Conservation (phyloP, 2,329 filamentous ascomycete genomes). For the Geosmithia flava region DNA sequence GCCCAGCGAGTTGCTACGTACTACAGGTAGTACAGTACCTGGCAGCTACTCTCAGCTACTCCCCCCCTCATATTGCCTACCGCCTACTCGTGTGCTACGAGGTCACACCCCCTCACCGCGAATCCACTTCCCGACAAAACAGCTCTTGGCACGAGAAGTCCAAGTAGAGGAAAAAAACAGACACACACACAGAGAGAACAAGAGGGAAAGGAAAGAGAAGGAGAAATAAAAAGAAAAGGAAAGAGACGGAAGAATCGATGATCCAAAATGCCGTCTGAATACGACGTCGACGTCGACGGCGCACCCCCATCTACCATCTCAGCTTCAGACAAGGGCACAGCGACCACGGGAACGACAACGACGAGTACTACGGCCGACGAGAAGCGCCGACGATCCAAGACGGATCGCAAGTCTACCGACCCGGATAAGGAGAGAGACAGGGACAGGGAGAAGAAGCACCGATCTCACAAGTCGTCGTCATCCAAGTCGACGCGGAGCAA, state of each 20-base stretch:
- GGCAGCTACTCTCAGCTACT: not conserved
- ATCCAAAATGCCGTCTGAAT: slow-evolving; percentile 23
- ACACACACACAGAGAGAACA: not conserved
- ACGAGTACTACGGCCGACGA: slow-evolving; percentile 15
- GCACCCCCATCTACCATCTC: not conserved
- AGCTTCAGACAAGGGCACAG: not conserved
- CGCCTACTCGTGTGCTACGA: not conserved
- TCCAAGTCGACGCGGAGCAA: slow-evolving; percentile 28
- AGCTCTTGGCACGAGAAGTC: not conserved
- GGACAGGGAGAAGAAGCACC: slow-evolving; percentile 9
- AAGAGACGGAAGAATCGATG: not conserved
- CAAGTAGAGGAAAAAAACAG: not conserved
- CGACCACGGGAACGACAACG: slow-evolving; percentile 6
- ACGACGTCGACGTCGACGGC: slow-evolving; percentile 24
- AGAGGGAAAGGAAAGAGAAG: not conserved
- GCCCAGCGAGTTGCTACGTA: too few species aligned
- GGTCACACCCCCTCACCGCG: not conserved
- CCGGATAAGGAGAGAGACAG: slow-evolving; percentile 16
- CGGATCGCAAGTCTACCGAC: slow-evolving; percentile 20
- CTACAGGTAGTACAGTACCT: too few species aligned
- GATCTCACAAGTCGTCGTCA: slow-evolving; percentile 16
- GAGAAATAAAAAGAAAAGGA: not conserved
- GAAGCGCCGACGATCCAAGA: slow-evolving; percentile 24
- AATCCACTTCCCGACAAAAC: not conserved
- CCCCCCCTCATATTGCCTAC: not conserved